phyloP scores from a whole-genome alignment of 2,329 filamentous ascomycete genomes.

The Aspergillus pseudonomiae region DNA sequence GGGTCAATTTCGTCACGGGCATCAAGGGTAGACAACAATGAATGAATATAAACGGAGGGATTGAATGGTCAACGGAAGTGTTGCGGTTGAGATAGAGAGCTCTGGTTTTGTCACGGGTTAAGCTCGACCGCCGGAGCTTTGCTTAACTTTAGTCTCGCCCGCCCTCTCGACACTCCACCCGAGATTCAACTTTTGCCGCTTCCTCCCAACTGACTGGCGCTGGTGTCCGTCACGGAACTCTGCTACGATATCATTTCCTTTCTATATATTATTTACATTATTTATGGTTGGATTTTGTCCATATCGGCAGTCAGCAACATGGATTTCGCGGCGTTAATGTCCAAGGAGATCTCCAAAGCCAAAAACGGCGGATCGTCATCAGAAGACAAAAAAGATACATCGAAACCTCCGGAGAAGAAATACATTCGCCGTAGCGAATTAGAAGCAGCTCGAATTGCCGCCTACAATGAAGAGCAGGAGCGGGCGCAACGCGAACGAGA shows the following conservation, averaged over 20 bases:
- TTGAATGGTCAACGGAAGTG: neutral
- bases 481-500: conserved; percentile 71
- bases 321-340: conserved; percentile 96
- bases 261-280: neutral
- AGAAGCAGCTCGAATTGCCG: conserved; percentile 77
- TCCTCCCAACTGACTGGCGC: neutral
- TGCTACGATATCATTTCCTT: neutral
- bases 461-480: conserved; percentile 81
- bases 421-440: conserved; percentile 83
- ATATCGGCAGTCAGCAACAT: conserved; percentile 54
- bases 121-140: conserved; percentile 1
- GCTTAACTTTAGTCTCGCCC: neutral
- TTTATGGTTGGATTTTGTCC: neutral
- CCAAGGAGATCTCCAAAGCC: conserved; percentile 84
- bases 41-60: neutral
- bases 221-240: neutral
- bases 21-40: neutral
- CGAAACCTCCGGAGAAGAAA: conserved; percentile 60
- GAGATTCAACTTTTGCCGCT: neutral
- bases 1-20: neutral
- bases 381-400: conserved; percentile 21
- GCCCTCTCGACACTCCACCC: neutral
- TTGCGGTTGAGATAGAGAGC: conserved; percentile 7
- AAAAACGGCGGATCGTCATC: conserved; percentile 54
- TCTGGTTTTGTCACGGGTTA: conserved; percentile 12